Evolutionary conservation across 495 filamentous ascomycete species (phyloP).

Genomic region (Cercophora scortea): DNA sequence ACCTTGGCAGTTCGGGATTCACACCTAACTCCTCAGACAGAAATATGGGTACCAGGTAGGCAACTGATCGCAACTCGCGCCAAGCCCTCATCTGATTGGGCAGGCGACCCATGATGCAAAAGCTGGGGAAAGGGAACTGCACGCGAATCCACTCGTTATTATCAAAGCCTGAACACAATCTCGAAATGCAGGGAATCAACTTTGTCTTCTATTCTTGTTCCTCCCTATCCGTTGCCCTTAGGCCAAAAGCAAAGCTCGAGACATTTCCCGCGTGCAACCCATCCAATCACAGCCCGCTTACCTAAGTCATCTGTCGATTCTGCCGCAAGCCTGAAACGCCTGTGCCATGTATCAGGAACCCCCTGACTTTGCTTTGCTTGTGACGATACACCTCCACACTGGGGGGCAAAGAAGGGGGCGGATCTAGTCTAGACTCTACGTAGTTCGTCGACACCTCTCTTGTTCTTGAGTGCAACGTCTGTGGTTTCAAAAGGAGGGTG

Average conservation of each 20-base stretch:
- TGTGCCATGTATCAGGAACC: slow-evolving; percentile 4
- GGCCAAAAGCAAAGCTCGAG: background rate
- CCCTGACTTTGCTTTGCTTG: background rate
- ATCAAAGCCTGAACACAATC: too few relatives aligned
- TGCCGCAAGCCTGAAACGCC: slow-evolving; percentile 35
- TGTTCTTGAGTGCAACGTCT: slow-evolving; percentile 15
- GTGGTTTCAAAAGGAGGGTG: slow-evolving; percentile 14
- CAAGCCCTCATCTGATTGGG: too few relatives aligned
- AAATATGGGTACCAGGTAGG: background rate
- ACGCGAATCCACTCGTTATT: too few relatives aligned
- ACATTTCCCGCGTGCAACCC: background rate
- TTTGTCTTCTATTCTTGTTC: too few relatives aligned
- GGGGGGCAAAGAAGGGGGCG: background rate
- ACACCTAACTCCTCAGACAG: background rate
- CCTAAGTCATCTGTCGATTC: slow-evolving; percentile 25
- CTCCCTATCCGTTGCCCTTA: too few relatives aligned
- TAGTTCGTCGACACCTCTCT: background rate
- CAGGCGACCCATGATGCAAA: too few relatives aligned
- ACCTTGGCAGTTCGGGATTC: background rate
- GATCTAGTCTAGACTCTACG: background rate
- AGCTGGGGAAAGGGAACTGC: too few relatives aligned
- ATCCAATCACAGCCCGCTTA: slow-evolving; percentile 16
- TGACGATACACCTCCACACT: background rate
- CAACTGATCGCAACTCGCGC: too few relatives aligned
- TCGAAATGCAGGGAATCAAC: too few relatives aligned